These are phyloP conservation scores for Balansia obtecta DNA, from an alignment of 2,329 filamentous ascomycete species.

Conservation along the genomic window DNA sequence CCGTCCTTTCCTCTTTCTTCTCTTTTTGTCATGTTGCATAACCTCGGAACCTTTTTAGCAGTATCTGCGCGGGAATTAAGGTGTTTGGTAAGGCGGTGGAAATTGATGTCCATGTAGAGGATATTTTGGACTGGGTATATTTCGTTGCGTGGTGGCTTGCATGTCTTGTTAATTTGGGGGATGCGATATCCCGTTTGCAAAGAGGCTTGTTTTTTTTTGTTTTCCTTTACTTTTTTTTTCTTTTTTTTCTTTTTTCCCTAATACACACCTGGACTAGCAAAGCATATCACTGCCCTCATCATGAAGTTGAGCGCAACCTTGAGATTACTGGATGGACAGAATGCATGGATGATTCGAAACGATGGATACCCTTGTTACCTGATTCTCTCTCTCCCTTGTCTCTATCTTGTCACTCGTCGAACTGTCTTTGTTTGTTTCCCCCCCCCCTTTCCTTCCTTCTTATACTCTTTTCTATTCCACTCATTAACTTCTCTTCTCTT, in stretches of 20 bases:
- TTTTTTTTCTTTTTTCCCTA: constrained; percentile 13
- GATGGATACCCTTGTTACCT: constrained; percentile 30
- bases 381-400: constrained; percentile 13
- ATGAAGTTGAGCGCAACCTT: constrained; percentile 4
- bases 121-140: neutral
- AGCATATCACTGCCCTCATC: constrained; percentile 14
- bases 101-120: neutral
- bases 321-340: constrained; percentile 26
- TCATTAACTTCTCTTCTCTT: neutral
- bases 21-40: constrained; percentile 1
- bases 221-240: constrained; percentile 14
- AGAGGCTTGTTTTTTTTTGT: constrained; percentile 10
- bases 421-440: constrained; percentile 7
- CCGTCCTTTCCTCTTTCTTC: constrained; percentile 4
- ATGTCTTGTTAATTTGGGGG: neutral
- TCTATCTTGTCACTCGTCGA: constrained; percentile 9
- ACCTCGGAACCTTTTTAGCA: constrained; percentile 6
- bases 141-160: neutral
- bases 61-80: constrained; percentile 8
- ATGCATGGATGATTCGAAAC: constrained; percentile 31
- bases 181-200: neutral
- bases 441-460: constrained; percentile 10
- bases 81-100: constrained; percentile 3
- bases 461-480: neutral
- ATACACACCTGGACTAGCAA: constrained; percentile 28